Conservation (phyloP, 805 yeast species). For the Lipomyces sp. region DNA sequence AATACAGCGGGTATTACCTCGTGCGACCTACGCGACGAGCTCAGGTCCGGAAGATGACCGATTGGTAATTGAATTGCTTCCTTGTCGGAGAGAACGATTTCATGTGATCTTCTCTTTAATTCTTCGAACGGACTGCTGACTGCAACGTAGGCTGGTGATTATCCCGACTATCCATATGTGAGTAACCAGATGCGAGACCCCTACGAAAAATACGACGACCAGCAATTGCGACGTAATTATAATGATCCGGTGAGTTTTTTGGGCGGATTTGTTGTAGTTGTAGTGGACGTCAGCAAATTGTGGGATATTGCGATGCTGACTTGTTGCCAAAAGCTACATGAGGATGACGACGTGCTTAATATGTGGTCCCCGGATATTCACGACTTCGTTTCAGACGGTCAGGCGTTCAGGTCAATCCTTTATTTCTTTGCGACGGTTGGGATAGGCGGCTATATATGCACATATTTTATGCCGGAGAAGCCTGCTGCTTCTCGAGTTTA, state of each 20-base stretch:
- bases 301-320: neutral
- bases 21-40: slow-evolving; percentile 22
- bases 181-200: slow-evolving; percentile 73
- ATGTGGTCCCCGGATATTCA: slow-evolving; percentile 86
- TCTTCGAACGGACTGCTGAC: neutral
- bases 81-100: neutral
- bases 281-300: neutral
- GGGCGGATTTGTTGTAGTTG: neutral
- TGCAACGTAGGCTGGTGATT: slow-evolving; percentile 50
- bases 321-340: slow-evolving; percentile 50
- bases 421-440: slow-evolving; percentile 58
- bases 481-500: slow-evolving; percentile 77
- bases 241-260: slow-evolving; percentile 57
- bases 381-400: slow-evolving; percentile 60
- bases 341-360: slow-evolving; percentile 73
- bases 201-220: slow-evolving; percentile 74
- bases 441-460: slow-evolving; percentile 50
- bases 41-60: slow-evolving; percentile 26
- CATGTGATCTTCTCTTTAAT: neutral
- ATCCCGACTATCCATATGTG: slow-evolving; percentile 63
- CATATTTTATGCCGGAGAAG: slow-evolving; percentile 63
- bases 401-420: slow-evolving; percentile 64
- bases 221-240: slow-evolving; percentile 77
- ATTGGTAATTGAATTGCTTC: slow-evolving; percentile 19
- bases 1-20: neutral